Evolutionary conservation across 2,329 filamentous ascomycete genomes (phyloP).

Genomic region (Arachnomyces sp.): DNA sequence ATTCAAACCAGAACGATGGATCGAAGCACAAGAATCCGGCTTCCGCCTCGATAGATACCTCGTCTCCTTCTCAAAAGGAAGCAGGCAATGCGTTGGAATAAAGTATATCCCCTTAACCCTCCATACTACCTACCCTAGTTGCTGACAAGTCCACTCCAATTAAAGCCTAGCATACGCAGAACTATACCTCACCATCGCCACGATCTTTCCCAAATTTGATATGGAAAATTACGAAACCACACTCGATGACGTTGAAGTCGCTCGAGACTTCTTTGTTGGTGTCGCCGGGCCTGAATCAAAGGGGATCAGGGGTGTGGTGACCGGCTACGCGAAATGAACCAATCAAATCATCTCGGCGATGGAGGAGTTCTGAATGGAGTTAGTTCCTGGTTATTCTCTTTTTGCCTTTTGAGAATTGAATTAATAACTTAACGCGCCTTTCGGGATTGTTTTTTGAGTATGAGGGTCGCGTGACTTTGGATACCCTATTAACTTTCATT

Average conservation of each 20-base stretch:
- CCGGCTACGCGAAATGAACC: background rate
- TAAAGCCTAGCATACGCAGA: constrained; percentile 1
- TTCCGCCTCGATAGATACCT: constrained; percentile 13
- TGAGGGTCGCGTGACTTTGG: too few relatives aligned
- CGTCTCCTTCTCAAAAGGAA: constrained; percentile 16
- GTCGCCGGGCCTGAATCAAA: constrained; percentile 18
- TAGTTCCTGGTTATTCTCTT: too few relatives aligned
- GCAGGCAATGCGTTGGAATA: constrained; percentile 14
- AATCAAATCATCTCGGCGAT: background rate
- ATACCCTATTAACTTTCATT: too few relatives aligned
- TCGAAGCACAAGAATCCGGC: constrained; percentile 10
- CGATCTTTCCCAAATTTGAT: constrained; percentile 14
- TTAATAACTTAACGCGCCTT: too few relatives aligned
- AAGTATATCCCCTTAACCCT: constrained; percentile 10
- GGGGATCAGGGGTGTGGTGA: constrained; percentile 18
- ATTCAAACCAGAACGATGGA: constrained; percentile 17
- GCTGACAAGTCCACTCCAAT: too few relatives aligned
- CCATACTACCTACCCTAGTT: background rate
- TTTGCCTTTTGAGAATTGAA: too few relatives aligned
- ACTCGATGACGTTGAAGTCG: constrained; percentile 11
- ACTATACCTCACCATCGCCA: constrained; percentile 5
- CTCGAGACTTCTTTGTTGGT: constrained; percentile 19
- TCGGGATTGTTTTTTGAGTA: too few relatives aligned
- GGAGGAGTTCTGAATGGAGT: too few relatives aligned
- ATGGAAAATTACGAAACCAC: constrained; percentile 16